Percentiles rank a stretch among this genome's conserved stretches.
These are phyloP conservation scores for Leccinum fibrillosum DNA, from an alignment of 768 basidiomycete species.

Conservation along the genomic window DNA sequence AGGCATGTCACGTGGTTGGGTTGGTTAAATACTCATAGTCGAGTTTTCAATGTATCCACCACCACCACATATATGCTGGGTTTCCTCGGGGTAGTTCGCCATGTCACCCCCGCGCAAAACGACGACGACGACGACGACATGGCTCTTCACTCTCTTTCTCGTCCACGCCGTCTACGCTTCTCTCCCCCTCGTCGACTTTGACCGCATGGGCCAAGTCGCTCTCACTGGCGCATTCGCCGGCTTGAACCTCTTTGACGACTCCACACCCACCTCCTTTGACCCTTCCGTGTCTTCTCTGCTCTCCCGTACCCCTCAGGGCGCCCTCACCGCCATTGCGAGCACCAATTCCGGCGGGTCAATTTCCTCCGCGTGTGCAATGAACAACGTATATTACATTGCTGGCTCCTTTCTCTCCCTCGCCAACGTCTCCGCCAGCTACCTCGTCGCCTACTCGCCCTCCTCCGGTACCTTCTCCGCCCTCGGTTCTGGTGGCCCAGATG, in stretches of 20 bases:
- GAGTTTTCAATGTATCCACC: background rate
- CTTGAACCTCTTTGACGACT: conserved; percentile 69
- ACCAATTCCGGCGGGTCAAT: conserved; percentile 82
- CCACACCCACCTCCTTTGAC: conserved; percentile 57
- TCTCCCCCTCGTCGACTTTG: conserved; percentile 62
- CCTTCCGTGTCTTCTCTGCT: conserved; percentile 70
- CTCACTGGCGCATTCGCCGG: conserved; percentile 88
- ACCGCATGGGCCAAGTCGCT: conserved; percentile 88
- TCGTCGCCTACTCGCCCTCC: conserved; percentile 71
- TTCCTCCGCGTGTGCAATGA: conserved; percentile 66
- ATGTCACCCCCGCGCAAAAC: background rate
- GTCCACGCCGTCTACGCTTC: conserved; percentile 31
- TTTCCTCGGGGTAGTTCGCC: conserved; percentile 6
- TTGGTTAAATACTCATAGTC: conserved; percentile 7
- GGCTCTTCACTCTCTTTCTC: conserved; percentile 27
- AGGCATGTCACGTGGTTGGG: conserved; percentile 21
- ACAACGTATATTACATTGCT: conserved; percentile 70
- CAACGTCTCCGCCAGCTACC: conserved; percentile 57
- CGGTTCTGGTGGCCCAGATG: conserved; percentile 69
- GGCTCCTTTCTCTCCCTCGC: conserved; percentile 79
- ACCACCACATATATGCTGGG: background rate
- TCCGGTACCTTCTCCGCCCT: conserved; percentile 58
- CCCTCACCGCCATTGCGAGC: conserved; percentile 65
- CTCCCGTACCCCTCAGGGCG: conserved; percentile 60
- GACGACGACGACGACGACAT: background rate